Conservation (phyloP, 257 asterid genomes). For the Vinca minor region DNA sequence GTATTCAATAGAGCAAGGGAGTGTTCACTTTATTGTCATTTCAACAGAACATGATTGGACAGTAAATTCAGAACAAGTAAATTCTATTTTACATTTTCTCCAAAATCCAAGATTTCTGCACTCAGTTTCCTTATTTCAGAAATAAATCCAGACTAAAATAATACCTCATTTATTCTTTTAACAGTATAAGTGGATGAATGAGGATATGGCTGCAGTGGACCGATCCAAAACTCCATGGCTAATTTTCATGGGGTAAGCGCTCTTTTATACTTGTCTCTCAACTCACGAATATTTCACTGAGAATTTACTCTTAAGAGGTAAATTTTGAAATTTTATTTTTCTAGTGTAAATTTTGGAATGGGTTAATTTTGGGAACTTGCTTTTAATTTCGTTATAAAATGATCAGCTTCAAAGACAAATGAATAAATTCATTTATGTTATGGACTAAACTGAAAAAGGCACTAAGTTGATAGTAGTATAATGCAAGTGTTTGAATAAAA, state of each 20-base stretch:
- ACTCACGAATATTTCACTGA: too few relatives aligned
- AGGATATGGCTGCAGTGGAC: slow-evolving; percentile 59
- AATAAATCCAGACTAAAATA: neutral
- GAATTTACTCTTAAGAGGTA: too few relatives aligned
- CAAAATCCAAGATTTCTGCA: neutral
- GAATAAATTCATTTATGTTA: too few relatives aligned
- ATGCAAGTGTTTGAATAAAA: too few relatives aligned
- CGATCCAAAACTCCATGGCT: slow-evolving; percentile 82
- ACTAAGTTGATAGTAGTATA: too few relatives aligned
- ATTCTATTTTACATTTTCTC: neutral
- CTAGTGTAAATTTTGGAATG: too few relatives aligned
- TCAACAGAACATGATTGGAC: slow-evolving; percentile 80
- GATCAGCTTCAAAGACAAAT: too few relatives aligned
- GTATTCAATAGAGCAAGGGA: slow-evolving; percentile 81
- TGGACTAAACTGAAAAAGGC: too few relatives aligned
- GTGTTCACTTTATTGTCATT: slow-evolving; percentile 67
- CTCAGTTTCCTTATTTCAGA: neutral
- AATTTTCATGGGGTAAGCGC: slow-evolving; percentile 59
- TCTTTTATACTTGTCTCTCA: neutral
- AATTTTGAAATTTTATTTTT: too few relatives aligned
- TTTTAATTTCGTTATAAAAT: too few relatives aligned
- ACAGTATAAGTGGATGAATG: slow-evolving; percentile 69
- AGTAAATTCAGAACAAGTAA: slow-evolving; percentile 43
- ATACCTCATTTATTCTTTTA: neutral
- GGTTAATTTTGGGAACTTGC: too few relatives aligned